Percentiles rank a stretch among this genome's conserved stretches.
phyloP scores from a whole-genome alignment of 345 rosid species.

The Noccaea caerulescens region DNA sequence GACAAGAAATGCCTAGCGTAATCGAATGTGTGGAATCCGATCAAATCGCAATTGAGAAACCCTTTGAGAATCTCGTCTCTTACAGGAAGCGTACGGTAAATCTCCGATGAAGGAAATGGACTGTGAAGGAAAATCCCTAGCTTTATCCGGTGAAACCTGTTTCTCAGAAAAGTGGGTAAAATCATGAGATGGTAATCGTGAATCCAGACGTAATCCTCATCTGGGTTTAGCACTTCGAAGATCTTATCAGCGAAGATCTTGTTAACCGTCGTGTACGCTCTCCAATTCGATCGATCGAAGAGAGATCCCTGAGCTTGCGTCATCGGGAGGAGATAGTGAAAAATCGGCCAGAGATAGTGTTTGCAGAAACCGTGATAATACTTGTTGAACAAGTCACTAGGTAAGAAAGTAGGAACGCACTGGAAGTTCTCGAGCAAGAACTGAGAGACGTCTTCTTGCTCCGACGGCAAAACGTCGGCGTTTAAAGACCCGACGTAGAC shows the following conservation, averaged over 20 bases:
- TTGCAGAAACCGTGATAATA: constrained; percentile 88
- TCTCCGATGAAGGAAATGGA: constrained; percentile 80
- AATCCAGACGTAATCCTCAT: constrained; percentile 78
- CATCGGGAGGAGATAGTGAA: constrained; percentile 73
- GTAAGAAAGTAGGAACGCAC: constrained; percentile 73
- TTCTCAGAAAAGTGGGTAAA: constrained; percentile 73
- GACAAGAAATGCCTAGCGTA: constrained; percentile 89
- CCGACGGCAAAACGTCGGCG: constrained; percentile 55
- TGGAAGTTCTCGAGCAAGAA: constrained; percentile 52
- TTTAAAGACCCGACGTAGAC: constrained; percentile 66
- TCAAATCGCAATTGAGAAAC: constrained; percentile 75
- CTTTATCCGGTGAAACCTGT: constrained; percentile 54
- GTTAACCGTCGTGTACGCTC: constrained; percentile 66
- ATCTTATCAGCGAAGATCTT: constrained; percentile 70
- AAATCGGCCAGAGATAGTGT: constrained; percentile 87
- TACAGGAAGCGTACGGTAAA: constrained; percentile 69
- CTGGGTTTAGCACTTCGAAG: constrained; percentile 60
- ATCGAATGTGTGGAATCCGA: constrained; percentile 87
- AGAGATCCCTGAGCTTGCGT: constrained; percentile 58
- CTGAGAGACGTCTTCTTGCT: constrained; percentile 66
- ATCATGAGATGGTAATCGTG: constrained; percentile 88
- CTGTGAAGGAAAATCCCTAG: constrained; percentile 77
- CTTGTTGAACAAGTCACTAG: constrained; percentile 53
- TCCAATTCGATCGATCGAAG: constrained; percentile 63
- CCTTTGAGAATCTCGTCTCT: constrained; percentile 73